Base-by-base conservation (phyloP, 192 early-diverging fungal genomes). In the Backusella parvicylindrica region DNA sequence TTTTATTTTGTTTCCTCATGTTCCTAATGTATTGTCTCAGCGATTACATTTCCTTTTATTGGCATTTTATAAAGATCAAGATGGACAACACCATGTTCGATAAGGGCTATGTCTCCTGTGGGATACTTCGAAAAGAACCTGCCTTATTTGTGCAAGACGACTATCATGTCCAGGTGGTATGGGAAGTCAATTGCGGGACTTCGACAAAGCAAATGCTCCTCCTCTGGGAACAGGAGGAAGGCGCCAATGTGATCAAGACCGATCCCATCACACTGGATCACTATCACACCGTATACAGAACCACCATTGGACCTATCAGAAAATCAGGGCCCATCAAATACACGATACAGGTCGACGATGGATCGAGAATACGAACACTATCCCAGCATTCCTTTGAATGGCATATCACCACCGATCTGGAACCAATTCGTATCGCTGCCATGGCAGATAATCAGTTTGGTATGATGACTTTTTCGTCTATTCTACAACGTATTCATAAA, bases 141-240 rank as follows among this genome's bases (percentile, higher is more conserved):
- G 81, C 86, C 43, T 67, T 89, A 9, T 87, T 80, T 79, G 83
- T 89, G 6, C 77, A 83, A 31, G 88, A 85, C 50, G 83, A 70
- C 1, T 74, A 79, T 2, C 78, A 86, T 21, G 72, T 87, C 6
- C 73, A 86, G 41, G 85, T 85, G 3, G 83, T 89, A 8, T 89
- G 88, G 88, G 88, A 89, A 23, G 72, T 83, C 32, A 89, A 89
- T 67, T 89, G 88, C 76, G 77, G 77, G 18, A 65, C 86, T 23
- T 49, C 79, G 13, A 71, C 84, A 9, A 72, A 86, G 11, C 78
- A 87, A 23, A 83, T 89, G 76, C 73, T 60, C 0, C 53, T 89
- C 0, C 71, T 68, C 21, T 77, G 75, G 35, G 75, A 67, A 12
- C 31, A 47, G 21, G 26, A 63, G 0, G 23, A 70, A 4, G 36